A percentile compares a stretch with the other conserved stretches of the same genome.
These are phyloP conservation scores for Polytrichum commune DNA, from an alignment of 225 moss, liverwort and hornwort genomes.

Conservation along the genomic window DNA sequence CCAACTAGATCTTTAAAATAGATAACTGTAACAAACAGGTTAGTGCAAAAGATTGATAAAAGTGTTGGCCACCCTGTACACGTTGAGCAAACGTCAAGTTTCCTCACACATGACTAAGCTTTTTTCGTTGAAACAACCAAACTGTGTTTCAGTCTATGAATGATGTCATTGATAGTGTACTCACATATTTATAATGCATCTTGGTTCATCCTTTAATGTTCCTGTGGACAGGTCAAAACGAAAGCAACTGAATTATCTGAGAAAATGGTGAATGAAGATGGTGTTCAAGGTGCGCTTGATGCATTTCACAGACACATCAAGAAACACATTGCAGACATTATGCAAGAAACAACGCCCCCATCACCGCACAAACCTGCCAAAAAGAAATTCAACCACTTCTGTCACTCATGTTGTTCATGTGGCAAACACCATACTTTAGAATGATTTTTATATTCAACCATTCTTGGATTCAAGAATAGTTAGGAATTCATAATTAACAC, in stretches of 20 bases:
- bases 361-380: slow-evolving; percentile 7
- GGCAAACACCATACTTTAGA: not conserved
- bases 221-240: slow-evolving; percentile 63
- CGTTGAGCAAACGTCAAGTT: no score
- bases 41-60: no score
- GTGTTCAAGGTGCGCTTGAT: slow-evolving; percentile 83
- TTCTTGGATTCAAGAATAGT: no score
- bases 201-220: not conserved
- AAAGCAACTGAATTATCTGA: slow-evolving; percentile 58
- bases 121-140: no score
- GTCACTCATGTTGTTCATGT: slow-evolving; percentile 27
- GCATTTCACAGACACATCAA: slow-evolving; percentile 82
- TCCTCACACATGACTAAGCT: no score
- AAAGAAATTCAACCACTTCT: slow-evolving; percentile 17
- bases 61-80: no score
- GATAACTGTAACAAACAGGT: no score
- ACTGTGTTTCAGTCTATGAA: no score
- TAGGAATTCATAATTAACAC: no score
- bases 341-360: slow-evolving; percentile 24
- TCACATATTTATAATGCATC: no score
- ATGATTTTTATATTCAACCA: not conserved
- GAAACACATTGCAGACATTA: slow-evolving; percentile 38
- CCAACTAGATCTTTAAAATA: no score
- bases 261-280: slow-evolving; percentile 75
- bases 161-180: no score